phyloP scores from a whole-genome alignment of 1,284 basidiomycete genomes.

The Trametes sp. region DNA sequence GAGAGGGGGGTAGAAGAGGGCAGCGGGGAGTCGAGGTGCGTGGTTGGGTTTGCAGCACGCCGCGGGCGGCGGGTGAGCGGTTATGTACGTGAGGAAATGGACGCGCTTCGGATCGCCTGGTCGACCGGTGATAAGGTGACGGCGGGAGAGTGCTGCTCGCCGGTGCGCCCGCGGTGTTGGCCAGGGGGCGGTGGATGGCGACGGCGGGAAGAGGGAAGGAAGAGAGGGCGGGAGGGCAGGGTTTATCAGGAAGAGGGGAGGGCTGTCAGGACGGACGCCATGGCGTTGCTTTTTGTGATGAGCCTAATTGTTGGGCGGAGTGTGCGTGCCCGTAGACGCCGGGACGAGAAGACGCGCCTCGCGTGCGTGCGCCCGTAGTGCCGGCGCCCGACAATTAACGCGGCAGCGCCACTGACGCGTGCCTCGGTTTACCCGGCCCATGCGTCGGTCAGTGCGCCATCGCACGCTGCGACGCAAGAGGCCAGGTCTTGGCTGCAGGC shows the following conservation, averaged over 20 bases:
- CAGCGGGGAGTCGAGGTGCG: conserved; percentile 1
- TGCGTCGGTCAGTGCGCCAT: not conserved
- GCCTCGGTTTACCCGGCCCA: conserved; percentile 3
- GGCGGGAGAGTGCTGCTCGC: not conserved
- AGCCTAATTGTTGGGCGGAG: conserved; percentile 20
- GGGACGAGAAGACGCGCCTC: conserved; percentile 12
- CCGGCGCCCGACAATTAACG: conserved; percentile 13
- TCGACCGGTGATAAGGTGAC: conserved; percentile 23
- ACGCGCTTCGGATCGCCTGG: conserved; percentile 15
- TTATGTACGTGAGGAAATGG: conserved; percentile 5
- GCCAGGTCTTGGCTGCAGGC: not conserved
- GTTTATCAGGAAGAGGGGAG: conserved; percentile 17
- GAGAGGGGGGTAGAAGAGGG: conserved; percentile 5
- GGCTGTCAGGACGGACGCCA: conserved; percentile 15
- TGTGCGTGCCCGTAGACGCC: conserved; percentile 2
- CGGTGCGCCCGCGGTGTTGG: conserved; percentile 5
- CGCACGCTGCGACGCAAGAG: no score
- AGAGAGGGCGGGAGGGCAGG: not conserved
- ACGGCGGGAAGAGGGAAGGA: not conserved
- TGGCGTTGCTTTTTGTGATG: conserved; percentile 19
- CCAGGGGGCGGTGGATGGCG: conserved; percentile 6
- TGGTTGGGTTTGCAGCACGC: not conserved
- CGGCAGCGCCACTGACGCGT: conserved; percentile 16
- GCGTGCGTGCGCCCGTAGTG: not conserved
- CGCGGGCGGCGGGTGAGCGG: not conserved